A percentile compares a stretch with the other conserved stretches of the same genome.
These are phyloP conservation scores for Cytospora leucostoma DNA, from an alignment of 2,329 filamentous ascomycete species.

Conservation along the genomic window DNA sequence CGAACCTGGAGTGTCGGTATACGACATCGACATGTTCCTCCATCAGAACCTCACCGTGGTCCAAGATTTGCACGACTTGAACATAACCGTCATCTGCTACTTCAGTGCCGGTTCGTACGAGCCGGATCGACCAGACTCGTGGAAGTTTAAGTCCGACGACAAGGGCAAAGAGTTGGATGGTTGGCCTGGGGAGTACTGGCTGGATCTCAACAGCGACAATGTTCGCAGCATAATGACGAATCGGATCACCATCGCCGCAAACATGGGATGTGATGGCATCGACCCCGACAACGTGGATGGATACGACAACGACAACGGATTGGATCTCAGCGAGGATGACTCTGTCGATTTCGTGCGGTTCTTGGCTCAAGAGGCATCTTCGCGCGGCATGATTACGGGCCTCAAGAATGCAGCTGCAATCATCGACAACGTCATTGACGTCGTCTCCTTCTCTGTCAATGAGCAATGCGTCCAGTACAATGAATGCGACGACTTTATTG, in stretches of 20 bases:
- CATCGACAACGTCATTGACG: slow-evolving; percentile 47
- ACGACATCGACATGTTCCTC: slow-evolving; percentile 63
- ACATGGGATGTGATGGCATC: slow-evolving; percentile 68
- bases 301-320: slow-evolving; percentile 64
- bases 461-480: slow-evolving; percentile 58
- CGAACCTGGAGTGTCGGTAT: slow-evolving; percentile 54
- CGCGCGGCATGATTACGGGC: slow-evolving; percentile 60
- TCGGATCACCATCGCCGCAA: slow-evolving; percentile 58
- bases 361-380: slow-evolving; percentile 56
- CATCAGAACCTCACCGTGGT: slow-evolving; percentile 49
- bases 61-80: slow-evolving; percentile 47
- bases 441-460: slow-evolving; percentile 67
- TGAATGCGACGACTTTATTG: slow-evolving; percentile 52
- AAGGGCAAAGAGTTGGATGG: slow-evolving; percentile 60
- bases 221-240: slow-evolving; percentile 66
- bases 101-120: slow-evolving; percentile 74
- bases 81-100: slow-evolving; percentile 71
- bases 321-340: slow-evolving; percentile 58
- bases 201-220: slow-evolving; percentile 57
- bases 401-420: slow-evolving; percentile 70
- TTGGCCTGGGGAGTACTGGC: slow-evolving; percentile 69
- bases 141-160: slow-evolving; percentile 55
- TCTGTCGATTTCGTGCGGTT: slow-evolving; percentile 62
- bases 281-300: slow-evolving; percentile 73
- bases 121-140: slow-evolving; percentile 59